Base-by-base conservation (phyloP, 768 basidiomycete genomes). In the Vararia minispora region DNA sequence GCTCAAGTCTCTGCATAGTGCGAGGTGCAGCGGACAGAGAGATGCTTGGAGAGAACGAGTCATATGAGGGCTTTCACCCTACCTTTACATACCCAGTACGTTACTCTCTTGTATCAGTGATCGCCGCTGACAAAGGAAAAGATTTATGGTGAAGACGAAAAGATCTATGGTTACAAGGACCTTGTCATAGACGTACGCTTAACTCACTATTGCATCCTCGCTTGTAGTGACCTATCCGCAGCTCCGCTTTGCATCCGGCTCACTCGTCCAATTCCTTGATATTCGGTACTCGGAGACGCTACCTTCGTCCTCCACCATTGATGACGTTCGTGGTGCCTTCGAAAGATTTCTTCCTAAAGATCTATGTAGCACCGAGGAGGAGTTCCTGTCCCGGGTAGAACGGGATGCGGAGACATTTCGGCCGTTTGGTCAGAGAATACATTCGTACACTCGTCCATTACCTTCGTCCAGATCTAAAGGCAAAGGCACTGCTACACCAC, bases 81-180 rank as follows among this genome's bases (percentile, higher is more conserved):
- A 63, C 67, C 3, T 99, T 98, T 63, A 97, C 94, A 0, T 99
- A 99, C 61, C 91, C 94, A 5, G 87, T 88, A 50, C 37, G 78
- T 55, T 16, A 25, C 3, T 32, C 13, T 28, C 8, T 16, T 13
- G 18, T 22, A 22, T 21, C 18, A n/a, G 22, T 28, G 20, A 24
- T 16, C 14, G 27, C 33, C 16, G 17, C n/a, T 43, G 29, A 36
- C 16, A 6, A 24, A 35, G 6, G 1, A 13, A 11, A 33, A 89
- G 86, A 91, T 99, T 52, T 97, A 79, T 54, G 94, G 94, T 37
- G 89, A 97, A 51, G 85, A 94, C 37, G 91, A 99, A 62, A 91
- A 80, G 62, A 81, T 98, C 40, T 97, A 94, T 56, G 94, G 94
- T 2, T 98, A 95, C 61, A 71, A 76, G 44, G 80, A 80, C 52